Conservation (phyloP, 495 filamentous ascomycete species). For the Hypoxylon fragiforme region DNA sequence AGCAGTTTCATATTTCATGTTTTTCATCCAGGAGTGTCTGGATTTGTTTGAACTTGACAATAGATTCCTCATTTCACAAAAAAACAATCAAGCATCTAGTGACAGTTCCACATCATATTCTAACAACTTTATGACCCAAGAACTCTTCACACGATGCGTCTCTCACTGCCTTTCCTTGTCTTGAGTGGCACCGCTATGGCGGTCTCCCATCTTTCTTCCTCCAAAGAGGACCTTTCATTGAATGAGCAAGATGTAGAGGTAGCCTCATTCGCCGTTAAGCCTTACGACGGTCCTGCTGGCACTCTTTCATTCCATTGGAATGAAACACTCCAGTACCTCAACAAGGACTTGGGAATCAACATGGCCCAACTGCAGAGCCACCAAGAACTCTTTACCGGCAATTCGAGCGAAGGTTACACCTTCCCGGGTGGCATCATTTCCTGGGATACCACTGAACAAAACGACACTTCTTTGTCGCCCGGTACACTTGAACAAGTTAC, state of each 20-base stretch:
- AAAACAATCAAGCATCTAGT: too few species aligned
- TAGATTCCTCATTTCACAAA: too few species aligned
- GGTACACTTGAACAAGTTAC: not conserved
- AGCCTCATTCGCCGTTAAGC: constrained; percentile 36
- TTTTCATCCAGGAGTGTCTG: too few species aligned
- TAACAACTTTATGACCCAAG: not conserved
- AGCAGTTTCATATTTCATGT: too few species aligned
- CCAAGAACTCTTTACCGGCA: constrained; percentile 1
- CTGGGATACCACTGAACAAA: not conserved
- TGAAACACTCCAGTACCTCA: constrained; percentile 2
- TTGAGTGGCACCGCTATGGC: not conserved
- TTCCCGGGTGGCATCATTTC: constrained; percentile 13
- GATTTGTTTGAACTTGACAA: too few species aligned
- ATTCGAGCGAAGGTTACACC: not conserved
- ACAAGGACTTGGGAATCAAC: constrained; percentile 11
- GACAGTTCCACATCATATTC: too few species aligned
- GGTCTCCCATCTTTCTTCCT: constrained; percentile 25
- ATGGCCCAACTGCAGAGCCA: constrained; percentile 3
- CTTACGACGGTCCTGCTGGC: constrained; percentile 26
- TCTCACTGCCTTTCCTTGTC: not conserved
- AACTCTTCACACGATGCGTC: not conserved
- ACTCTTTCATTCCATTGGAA: not conserved
- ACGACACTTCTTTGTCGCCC: not conserved
- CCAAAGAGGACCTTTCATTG: not conserved
- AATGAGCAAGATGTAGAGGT: not conserved